Base-by-base conservation (phyloP, 345 rosid genomes). In the Orychophragmus violaceus region DNA sequence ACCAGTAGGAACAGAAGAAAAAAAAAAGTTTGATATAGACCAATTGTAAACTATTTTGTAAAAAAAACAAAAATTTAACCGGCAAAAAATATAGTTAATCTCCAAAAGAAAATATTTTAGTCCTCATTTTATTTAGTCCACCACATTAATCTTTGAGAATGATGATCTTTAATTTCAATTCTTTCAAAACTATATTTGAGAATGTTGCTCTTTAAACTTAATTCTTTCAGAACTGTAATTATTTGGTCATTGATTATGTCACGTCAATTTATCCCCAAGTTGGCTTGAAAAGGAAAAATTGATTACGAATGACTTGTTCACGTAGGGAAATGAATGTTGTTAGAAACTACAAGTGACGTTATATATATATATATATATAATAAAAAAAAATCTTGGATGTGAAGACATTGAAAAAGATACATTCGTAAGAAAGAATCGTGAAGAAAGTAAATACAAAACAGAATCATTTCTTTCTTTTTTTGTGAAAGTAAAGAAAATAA, bases 381-480 rank as follows among this genome's bases (percentile, higher is more conserved):
- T 36, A 0, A 4, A 2, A 39, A 39, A 11, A 57, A 23, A 28
- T 28, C 8, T 61, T 28, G 10, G 46, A 41, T 58, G 55, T 53
- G 51, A 57, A 71, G 69, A 66, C 77, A 73, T 4, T 29, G 41
- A 50, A 73, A 33, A 73, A 73, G 77, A 73, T 73, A 65, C 67
- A 56, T 73, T 66, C 17, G 8, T 13, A 8, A 36, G 9, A 48
- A 71, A 45, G 64, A 70, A 41, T 30, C 7, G 62, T 6, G 46
- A 55, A 46, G 46, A 28, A 64, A 48, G 50, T 24, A 44, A 39
- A 18, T 30, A 30, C 41, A 64, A 49, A 33, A 50, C 30, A 50
- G 68, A 64, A 64, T 50, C 68, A 2, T 53, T 39, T n/a, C n/a
- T n/a, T n/a, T n/a, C n/a, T n/a, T n/a, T 2, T 52, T 50, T 33